phyloP scores from a whole-genome alignment of 768 basidiomycete genomes.

The Dacryopinax primogenitus region DNA sequence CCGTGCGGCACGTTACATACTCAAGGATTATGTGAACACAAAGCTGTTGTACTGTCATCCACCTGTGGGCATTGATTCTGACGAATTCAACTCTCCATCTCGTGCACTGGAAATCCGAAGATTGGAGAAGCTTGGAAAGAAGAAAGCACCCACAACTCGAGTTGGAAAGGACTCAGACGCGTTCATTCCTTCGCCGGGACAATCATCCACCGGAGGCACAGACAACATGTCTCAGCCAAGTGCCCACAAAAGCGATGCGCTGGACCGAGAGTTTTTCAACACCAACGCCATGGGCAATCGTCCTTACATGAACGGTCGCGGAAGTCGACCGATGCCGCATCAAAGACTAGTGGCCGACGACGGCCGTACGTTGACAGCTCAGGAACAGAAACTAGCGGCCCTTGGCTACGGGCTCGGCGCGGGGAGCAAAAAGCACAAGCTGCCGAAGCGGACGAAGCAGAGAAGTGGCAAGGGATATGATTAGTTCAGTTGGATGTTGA shows the following conservation, averaged over 20 bases:
- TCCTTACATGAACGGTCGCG: constrained; percentile 52
- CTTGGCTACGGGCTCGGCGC: constrained; percentile 28
- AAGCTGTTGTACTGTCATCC: constrained; percentile 83
- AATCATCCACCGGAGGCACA: constrained; percentile 11
- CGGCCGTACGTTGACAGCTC: constrained; percentile 46
- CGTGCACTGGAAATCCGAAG: constrained; percentile 47
- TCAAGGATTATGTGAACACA: constrained; percentile 96
- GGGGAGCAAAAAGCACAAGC: constrained; percentile 79
- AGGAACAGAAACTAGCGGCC: constrained; percentile 33
- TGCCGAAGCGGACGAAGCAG: constrained; percentile 68
- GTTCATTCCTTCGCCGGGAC: constrained; percentile 36
- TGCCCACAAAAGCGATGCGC: constrained; percentile 45
- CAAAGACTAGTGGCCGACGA: constrained; percentile 69
- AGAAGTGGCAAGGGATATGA: constrained; percentile 91
- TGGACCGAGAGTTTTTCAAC: constrained; percentile 79
- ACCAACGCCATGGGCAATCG: constrained; percentile 40
- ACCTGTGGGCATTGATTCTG: constrained; percentile 47
- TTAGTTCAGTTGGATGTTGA: constrained; percentile 19
- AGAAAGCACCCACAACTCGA: constrained; percentile 74
- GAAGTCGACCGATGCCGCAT: constrained; percentile 56
- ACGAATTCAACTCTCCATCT: constrained; percentile 62
- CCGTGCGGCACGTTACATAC: constrained; percentile 74
- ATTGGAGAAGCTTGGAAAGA: constrained; percentile 51
- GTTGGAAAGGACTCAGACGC: constrained; percentile 78
- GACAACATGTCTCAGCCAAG: constrained; percentile 15